A percentile compares a stretch with the other conserved stretches of the same genome.
phyloP scores from a whole-genome alignment of 305 asterid genomes.

The Solanum chacoense region DNA sequence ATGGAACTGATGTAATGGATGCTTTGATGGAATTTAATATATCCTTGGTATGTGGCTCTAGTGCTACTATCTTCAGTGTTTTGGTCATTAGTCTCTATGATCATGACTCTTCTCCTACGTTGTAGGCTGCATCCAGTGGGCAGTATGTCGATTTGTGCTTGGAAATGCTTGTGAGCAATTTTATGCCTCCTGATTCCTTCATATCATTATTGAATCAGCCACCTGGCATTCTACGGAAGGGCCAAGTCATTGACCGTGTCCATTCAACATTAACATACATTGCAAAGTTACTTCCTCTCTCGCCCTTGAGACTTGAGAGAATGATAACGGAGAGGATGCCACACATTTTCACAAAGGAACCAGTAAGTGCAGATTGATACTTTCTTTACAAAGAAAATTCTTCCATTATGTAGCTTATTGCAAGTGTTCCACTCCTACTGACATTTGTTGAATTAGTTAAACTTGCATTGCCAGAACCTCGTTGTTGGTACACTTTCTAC shows the following conservation, averaged over 20 bases:
- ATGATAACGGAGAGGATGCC: conserved; percentile 65
- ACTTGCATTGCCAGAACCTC: background rate
- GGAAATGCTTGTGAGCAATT: conserved; percentile 77
- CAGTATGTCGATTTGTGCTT: conserved; percentile 65
- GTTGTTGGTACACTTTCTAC: background rate
- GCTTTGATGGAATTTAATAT: conserved; percentile 57
- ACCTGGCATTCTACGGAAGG: conserved; percentile 48
- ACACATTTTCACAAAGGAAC: conserved; percentile 26
- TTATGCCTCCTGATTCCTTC: conserved; percentile 54
- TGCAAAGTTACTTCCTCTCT: conserved; percentile 63
- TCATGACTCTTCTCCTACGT: background rate
- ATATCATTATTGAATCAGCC: conserved; percentile 44
- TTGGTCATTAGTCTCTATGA: background rate
- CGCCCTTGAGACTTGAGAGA: conserved; percentile 63
- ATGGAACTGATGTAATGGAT: conserved; percentile 71
- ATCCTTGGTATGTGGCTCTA: conserved; percentile 49
- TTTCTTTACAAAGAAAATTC: background rate
- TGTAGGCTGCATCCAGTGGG: conserved; percentile 79
- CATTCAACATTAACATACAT: conserved; percentile 63
- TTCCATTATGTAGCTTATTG: background rate
- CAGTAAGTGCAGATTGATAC: conserved; percentile 30
- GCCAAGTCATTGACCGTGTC: conserved; percentile 63
- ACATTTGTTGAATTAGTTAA: background rate
- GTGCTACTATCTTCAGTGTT: conserved; percentile 2
- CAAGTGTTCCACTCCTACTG: background rate